Evolutionary conservation across 179 eudicot species (phyloP).

Genomic region (Beta lomatogona): DNA sequence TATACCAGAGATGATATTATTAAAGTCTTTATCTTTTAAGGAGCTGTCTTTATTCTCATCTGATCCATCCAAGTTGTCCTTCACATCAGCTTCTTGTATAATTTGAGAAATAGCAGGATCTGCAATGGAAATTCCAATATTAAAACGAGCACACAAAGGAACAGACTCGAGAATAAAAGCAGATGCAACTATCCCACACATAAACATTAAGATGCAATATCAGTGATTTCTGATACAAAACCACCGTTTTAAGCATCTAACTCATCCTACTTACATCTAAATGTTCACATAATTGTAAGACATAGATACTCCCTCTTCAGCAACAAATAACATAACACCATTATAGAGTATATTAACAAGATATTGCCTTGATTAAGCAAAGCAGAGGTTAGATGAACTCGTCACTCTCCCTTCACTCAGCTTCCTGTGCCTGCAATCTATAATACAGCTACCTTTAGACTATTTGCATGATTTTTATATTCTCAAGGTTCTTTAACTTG

Average conservation of each 20-base stretch:
- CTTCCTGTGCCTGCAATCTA: background rate
- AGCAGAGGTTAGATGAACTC: background rate
- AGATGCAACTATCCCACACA: background rate
- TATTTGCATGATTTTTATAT: background rate
- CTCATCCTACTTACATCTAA: background rate
- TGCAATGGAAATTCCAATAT: conserved; percentile 26
- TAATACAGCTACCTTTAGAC: background rate
- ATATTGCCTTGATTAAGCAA: background rate
- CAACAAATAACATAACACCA: background rate
- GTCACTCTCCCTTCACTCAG: background rate
- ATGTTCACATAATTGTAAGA: background rate
- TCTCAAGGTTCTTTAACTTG: background rate
- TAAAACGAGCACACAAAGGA: background rate
- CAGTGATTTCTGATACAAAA: background rate
- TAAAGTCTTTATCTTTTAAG: conserved; percentile 50
- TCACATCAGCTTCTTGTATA: conserved; percentile 30
- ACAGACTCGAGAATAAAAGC: background rate
- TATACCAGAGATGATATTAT: conserved; percentile 49
- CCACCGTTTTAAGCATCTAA: background rate
- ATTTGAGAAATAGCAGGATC: conserved; percentile 66
- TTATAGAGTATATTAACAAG: background rate
- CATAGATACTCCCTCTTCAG: background rate
- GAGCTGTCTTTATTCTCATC: conserved; percentile 28
- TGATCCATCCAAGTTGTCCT: conserved; percentile 21
- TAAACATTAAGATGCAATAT: background rate